Conservation (phyloP, 2,329 filamentous ascomycete genomes). For the Talaromyces pinophilus region DNA sequence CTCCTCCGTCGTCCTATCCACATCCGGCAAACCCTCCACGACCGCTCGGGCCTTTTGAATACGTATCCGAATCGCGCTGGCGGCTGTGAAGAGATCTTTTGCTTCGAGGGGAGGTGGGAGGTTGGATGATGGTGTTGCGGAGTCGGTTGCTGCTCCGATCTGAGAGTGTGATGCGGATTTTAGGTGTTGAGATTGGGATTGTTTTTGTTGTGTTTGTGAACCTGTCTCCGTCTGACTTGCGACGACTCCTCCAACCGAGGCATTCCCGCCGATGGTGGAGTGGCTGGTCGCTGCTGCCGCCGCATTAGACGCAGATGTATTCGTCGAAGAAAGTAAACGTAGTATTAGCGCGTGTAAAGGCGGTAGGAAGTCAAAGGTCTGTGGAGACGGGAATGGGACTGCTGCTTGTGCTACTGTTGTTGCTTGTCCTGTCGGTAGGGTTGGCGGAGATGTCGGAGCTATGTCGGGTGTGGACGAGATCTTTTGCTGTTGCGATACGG, state of each 20-base stretch:
- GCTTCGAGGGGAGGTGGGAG: constrained; percentile 57
- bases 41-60: constrained; percentile 71
- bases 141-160: constrained; percentile 30
- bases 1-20: constrained; percentile 46
- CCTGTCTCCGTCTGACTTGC: constrained; percentile 2
- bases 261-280: neutral
- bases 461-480: constrained; percentile 36
- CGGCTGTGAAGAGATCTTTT: constrained; percentile 78
- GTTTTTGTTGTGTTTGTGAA: constrained; percentile 36
- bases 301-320: constrained; percentile 1
- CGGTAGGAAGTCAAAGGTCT: constrained; percentile 82
- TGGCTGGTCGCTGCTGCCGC: neutral
- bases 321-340: constrained; percentile 59
- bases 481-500: constrained; percentile 44
- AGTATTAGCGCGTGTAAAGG: constrained; percentile 76
- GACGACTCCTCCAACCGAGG: neutral
- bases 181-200: constrained; percentile 26
- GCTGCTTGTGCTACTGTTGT: constrained; percentile 13
- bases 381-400: constrained; percentile 67
- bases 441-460: constrained; percentile 49
- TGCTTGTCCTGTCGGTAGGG: neutral
- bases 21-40: constrained; percentile 46
- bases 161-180: constrained; percentile 25
- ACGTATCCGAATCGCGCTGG: constrained; percentile 77
- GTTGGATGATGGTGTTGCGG: constrained; percentile 27